Evolutionary conservation across 192 early-diverging fungal species (phyloP).

Genomic region (Backusella tarrabulga): DNA sequence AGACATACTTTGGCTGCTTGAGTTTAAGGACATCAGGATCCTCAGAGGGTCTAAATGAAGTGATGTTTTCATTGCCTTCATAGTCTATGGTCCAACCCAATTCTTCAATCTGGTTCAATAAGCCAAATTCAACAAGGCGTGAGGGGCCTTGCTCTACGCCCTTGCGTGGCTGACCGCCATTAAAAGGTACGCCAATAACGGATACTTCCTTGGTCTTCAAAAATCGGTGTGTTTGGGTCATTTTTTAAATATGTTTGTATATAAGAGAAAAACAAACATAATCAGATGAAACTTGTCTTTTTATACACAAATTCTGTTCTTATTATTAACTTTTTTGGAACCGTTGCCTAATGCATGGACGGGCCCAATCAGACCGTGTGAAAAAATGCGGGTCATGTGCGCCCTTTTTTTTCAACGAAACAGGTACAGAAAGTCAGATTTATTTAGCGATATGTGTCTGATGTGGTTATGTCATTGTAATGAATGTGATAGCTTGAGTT

Average conservation of each 20-base stretch:
- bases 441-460: neutral
- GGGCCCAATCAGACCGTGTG: neutral
- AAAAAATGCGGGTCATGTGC: neutral
- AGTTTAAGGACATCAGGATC: slow-evolving; percentile 77
- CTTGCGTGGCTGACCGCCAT: slow-evolving; percentile 49
- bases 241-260: neutral
- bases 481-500: neutral
- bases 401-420: neutral
- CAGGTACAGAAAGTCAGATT: neutral
- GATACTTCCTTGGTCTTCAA: slow-evolving; percentile 15
- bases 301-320: neutral
- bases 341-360: neutral
- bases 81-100: slow-evolving; percentile 82
- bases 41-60: slow-evolving; percentile 59
- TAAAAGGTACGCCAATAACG: slow-evolving; percentile 25
- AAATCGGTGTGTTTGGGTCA: slow-evolving; percentile 9
- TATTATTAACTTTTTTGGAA: neutral
- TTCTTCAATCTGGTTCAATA: slow-evolving; percentile 74
- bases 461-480: neutral
- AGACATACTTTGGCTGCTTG: slow-evolving; percentile 85
- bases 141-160: slow-evolving; percentile 91
- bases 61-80: slow-evolving; percentile 73
- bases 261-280: neutral
- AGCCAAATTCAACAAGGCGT: slow-evolving; percentile 81
- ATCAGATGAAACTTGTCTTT: slow-evolving; percentile 4